Conservation (phyloP, 768 basidiomycete genomes). For the Basidioascus undulatus region DNA sequence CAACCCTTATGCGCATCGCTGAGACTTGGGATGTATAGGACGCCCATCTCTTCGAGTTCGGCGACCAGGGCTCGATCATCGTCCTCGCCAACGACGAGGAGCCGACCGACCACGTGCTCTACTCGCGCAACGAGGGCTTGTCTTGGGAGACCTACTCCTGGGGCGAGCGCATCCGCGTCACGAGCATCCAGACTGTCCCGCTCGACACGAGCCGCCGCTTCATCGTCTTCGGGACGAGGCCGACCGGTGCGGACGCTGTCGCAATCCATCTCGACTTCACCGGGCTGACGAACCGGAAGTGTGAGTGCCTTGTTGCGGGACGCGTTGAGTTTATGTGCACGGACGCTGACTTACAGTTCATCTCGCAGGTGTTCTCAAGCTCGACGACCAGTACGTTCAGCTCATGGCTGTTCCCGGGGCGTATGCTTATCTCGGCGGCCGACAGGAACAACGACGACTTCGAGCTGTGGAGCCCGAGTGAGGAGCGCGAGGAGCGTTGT, state of each 20-base stretch:
- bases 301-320: no score
- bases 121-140: constrained; percentile 68
- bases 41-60: constrained; percentile 92
- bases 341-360: background rate
- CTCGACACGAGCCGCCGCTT: constrained; percentile 77
- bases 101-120: constrained; percentile 67
- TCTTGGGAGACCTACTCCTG: constrained; percentile 78
- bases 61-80: constrained; percentile 82
- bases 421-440: no score
- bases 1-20: no score
- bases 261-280: constrained; percentile 78
- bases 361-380: constrained; percentile 35
- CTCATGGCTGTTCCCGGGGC: no score
- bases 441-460: constrained; percentile 73
- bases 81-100: constrained; percentile 90
- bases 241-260: constrained; percentile 26
- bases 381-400: no score
- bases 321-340: constrained; percentile 7
- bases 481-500: constrained; percentile 64
- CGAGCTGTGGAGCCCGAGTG: constrained; percentile 87
- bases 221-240: constrained; percentile 47
- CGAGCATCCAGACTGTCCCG: constrained; percentile 62
- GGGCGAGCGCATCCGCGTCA: constrained; percentile 45
- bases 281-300: constrained; percentile 43
- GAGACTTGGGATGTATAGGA: no score